These are phyloP conservation scores for Mycena kentingensis DNA, from an alignment of 768 basidiomycete genomes.

Conservation along the genomic window DNA sequence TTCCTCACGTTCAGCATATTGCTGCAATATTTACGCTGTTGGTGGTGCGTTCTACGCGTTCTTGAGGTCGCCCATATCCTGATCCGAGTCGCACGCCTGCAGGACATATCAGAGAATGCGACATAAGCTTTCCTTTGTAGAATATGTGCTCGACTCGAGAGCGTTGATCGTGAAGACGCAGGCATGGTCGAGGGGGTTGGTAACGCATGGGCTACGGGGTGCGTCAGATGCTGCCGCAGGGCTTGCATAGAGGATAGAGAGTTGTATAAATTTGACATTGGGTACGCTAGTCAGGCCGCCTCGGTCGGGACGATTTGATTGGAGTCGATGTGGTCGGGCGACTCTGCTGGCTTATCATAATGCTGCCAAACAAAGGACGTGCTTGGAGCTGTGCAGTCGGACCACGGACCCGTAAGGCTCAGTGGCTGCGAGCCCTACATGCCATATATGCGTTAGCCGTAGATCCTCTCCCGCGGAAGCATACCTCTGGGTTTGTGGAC, in stretches of 20 bases:
- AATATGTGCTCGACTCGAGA: conserved; percentile 63
- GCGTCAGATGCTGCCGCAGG: conserved; percentile 76
- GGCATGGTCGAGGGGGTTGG: conserved; percentile 70
- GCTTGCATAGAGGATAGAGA: conserved; percentile 36
- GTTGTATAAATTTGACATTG: conserved; percentile 13
- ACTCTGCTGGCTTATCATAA: too few species aligned
- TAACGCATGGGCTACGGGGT: conserved; percentile 58
- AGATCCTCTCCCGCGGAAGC: too few species aligned
- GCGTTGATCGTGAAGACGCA: conserved; percentile 54
- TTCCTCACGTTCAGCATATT: conserved; percentile 50
- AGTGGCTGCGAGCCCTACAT: too few species aligned
- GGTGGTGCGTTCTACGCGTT: conserved; percentile 55
- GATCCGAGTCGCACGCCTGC: conserved; percentile 7
- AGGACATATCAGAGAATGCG: conserved; percentile 67
- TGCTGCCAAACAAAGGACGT: too few species aligned
- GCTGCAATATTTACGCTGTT: conserved; percentile 54
- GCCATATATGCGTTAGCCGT: too few species aligned
- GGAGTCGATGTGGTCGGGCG: too few species aligned
- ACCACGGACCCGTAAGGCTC: too few species aligned
- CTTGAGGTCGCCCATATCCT: not conserved
- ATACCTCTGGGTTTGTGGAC: too few species aligned
- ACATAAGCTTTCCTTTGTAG: conserved; percentile 51
- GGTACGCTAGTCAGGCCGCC: conserved; percentile 4
- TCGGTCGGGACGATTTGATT: too few species aligned
- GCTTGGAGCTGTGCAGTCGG: too few species aligned